A percentile compares a stretch with the other conserved stretches of the same genome.
phyloP scores from a whole-genome alignment of 2,329 filamentous ascomycete genomes.

The Aspergillus sp. region DNA sequence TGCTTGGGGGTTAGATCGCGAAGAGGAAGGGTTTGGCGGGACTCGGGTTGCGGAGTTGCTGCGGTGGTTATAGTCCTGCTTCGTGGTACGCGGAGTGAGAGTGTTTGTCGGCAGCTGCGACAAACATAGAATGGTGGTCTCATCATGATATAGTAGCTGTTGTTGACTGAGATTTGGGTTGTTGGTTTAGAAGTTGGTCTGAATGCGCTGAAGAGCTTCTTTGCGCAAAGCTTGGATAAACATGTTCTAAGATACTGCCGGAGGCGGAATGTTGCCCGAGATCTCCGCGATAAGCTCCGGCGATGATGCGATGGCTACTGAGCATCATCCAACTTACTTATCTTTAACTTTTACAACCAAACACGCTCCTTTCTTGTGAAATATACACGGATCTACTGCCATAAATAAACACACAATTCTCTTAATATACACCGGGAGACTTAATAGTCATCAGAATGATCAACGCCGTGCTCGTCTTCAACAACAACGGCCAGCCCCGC shows the following conservation, averaged over 20 bases:
- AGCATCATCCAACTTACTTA: not conserved
- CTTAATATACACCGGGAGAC: not conserved
- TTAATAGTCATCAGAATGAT: constrained; percentile 65
- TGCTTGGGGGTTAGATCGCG: constrained; percentile 32
- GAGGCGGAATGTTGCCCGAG: constrained; percentile 13
- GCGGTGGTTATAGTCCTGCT: constrained; percentile 14
- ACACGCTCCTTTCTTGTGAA: not conserved
- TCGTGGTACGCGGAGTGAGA: constrained; percentile 1
- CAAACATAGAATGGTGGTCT: constrained; percentile 10
- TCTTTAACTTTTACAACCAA: not conserved
- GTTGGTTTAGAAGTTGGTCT: not conserved
- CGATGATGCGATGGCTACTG: not conserved
- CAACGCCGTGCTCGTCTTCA: constrained; percentile 98
- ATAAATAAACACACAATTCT: not conserved
- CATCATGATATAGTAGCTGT: not conserved
- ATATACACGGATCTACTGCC: not conserved
- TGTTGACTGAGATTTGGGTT: too few species aligned
- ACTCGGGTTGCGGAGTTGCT: constrained; percentile 4
- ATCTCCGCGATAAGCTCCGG: constrained; percentile 19
- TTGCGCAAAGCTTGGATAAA: constrained; percentile 14
- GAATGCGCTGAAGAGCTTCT: constrained; percentile 15
- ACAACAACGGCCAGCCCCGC: constrained; percentile 93
- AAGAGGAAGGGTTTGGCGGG: constrained; percentile 29
- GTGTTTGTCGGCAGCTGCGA: constrained; percentile 6
- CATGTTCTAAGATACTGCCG: constrained; percentile 6